These are phyloP conservation scores for Picea glauca DNA, from an alignment of 75 land plant species.

Conservation along the genomic window DNA sequence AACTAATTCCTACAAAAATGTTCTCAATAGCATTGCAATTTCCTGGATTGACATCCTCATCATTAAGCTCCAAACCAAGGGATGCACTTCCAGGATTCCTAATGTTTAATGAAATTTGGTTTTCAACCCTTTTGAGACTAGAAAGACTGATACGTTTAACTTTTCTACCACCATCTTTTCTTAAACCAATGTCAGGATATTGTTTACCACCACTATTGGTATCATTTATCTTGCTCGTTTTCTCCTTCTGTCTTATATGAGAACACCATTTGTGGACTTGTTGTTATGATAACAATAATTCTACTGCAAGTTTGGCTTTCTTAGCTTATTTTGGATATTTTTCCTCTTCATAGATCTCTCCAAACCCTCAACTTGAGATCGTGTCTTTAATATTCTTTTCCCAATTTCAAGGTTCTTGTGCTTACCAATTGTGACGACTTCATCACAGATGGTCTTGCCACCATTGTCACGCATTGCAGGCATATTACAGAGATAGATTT, in stretches of 20 bases:
- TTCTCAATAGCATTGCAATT: background rate
- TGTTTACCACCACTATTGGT: background rate
- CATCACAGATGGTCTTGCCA: too few species aligned
- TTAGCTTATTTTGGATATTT: slow-evolving; percentile 16
- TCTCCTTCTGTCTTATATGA: slow-evolving; percentile 26
- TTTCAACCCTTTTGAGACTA: background rate
- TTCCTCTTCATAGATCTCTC: background rate
- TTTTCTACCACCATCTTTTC: background rate
- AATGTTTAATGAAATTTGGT: background rate
- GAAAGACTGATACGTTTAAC: background rate
- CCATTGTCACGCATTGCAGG: too few species aligned
- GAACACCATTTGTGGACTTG: slow-evolving; percentile 29
- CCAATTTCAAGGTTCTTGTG: too few species aligned
- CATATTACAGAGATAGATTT: too few species aligned
- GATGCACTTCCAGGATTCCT: background rate
- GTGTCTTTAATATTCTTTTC: too few species aligned
- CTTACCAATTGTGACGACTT: too few species aligned
- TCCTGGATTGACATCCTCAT: too few species aligned
- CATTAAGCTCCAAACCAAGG: too few species aligned
- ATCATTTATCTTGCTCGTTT: slow-evolving; percentile 3
- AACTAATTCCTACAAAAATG: background rate
- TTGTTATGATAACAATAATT: slow-evolving; percentile 15
- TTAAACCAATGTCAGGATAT: background rate
- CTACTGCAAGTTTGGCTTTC: slow-evolving; percentile 10
- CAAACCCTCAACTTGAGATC: too few species aligned